Conservation (phyloP, 257 asterid species). For the Paulownia fortunei region DNA sequence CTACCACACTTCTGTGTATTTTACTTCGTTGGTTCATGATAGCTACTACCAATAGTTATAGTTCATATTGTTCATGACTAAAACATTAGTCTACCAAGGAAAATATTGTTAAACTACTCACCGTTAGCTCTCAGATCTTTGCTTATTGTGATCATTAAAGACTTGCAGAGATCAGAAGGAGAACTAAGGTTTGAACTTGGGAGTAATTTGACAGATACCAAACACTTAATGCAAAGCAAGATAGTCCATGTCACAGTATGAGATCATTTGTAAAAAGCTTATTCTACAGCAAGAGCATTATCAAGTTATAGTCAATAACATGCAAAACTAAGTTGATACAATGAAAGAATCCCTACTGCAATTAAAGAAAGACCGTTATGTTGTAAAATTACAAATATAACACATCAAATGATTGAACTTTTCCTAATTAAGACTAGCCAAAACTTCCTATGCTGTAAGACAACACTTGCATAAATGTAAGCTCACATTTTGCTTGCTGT, state of each 20-base stretch:
- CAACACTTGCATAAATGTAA: background rate
- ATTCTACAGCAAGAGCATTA: background rate
- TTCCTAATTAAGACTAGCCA: background rate
- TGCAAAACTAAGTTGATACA: background rate
- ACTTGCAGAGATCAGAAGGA: background rate
- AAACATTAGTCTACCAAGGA: background rate
- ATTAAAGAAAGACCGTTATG: background rate
- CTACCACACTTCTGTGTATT: background rate
- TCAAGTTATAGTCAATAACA: background rate
- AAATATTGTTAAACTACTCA: background rate
- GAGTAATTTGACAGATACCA: background rate
- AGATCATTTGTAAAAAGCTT: background rate
- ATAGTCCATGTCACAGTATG: background rate
- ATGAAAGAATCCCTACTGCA: background rate
- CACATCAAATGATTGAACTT: background rate
- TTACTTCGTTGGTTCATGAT: background rate
- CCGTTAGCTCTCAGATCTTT: background rate
- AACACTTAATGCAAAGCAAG: background rate
- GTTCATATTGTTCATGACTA: background rate
- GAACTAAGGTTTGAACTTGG: background rate
- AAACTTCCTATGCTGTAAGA: background rate
- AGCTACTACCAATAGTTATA: background rate
- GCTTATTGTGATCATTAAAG: background rate
- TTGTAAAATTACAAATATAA: background rate
- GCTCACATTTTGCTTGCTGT: constrained; percentile 3